Percentiles rank a stretch among this genome's conserved stretches.
phyloP scores from a whole-genome alignment of 768 basidiomycete genomes.

The Boletus sp. region DNA sequence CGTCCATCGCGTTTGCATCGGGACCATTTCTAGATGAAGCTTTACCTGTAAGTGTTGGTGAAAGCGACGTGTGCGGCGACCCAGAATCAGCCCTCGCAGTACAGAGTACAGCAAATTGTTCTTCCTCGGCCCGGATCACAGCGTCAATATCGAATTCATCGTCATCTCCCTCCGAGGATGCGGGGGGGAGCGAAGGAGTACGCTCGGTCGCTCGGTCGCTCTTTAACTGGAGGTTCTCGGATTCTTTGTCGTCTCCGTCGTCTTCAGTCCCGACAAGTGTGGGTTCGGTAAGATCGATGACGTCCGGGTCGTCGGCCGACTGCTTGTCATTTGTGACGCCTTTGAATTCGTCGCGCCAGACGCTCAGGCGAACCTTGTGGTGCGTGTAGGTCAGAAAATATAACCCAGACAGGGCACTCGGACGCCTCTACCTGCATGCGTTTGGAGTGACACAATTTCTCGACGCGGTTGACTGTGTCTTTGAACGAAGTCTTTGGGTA shows the following conservation, averaged over 20 bases:
- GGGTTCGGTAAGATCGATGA: conserved; percentile 31
- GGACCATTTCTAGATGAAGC: conserved; percentile 6
- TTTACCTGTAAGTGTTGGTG: conserved; percentile 6
- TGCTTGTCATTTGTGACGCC: conserved; percentile 39
- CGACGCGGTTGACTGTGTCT: conserved; percentile 82
- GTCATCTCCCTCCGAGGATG: conserved; percentile 40
- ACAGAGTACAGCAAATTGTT: conserved; percentile 26
- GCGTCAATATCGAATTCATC: conserved; percentile 54
- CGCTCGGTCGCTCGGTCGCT: conserved; percentile 35
- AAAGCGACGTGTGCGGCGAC: background rate
- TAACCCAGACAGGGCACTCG: background rate
- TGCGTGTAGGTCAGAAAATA: conserved; percentile 6
- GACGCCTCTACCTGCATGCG: conserved; percentile 69
- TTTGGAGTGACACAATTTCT: conserved; percentile 83
- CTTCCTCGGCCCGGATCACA: conserved; percentile 45
- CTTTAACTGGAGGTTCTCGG: conserved; percentile 7
- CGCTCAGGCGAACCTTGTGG: conserved; percentile 61
- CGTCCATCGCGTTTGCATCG: conserved; percentile 18
- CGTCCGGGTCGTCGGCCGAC: conserved; percentile 15
- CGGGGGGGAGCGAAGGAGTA: conserved; percentile 38
- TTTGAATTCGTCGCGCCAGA: conserved; percentile 71
- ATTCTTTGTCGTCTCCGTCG: conserved; percentile 12
- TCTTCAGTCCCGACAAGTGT: conserved; percentile 27
- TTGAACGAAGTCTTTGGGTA: conserved; percentile 86
- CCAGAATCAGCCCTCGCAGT: conserved; percentile 6